Conservation (phyloP, 306 rosid species). For the Adenanthera pavonina region DNA sequence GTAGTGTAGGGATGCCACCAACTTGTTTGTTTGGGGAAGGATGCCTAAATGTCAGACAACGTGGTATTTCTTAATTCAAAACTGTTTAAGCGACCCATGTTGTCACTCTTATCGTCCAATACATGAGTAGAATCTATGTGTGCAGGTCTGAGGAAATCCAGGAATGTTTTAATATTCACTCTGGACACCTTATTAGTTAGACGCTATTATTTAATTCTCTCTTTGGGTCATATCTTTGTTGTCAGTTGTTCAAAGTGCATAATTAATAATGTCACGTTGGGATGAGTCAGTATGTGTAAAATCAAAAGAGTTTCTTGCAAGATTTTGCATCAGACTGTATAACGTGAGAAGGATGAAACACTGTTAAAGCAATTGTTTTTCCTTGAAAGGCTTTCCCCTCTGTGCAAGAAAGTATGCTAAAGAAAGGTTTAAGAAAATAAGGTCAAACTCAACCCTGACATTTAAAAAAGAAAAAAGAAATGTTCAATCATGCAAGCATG, state of each 20-base stretch:
- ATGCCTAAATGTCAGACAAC: slow-evolving; percentile 78
- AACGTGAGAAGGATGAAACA: not conserved
- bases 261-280: slow-evolving; percentile 29
- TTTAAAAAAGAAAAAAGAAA: no score
- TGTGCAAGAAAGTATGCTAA: not conserved
- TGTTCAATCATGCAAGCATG: slow-evolving; percentile 60
- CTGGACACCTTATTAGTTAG: no score
- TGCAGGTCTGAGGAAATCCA: no score
- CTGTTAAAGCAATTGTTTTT: no score
- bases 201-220: slow-evolving; percentile 32
- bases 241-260: slow-evolving; percentile 41
- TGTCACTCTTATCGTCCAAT: slow-evolving; percentile 47
- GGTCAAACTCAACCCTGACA: slow-evolving; percentile 29
- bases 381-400: not conserved
- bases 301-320: not conserved
- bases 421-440: not conserved
- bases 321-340: not conserved
- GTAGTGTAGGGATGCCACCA: slow-evolving; percentile 72
- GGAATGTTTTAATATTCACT: no score
- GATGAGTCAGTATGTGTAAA: not conserved
- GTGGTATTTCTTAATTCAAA: slow-evolving; percentile 54
- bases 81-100: slow-evolving; percentile 52
- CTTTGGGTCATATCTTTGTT: slow-evolving; percentile 49
- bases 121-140: no score
- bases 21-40: slow-evolving; percentile 69